Conservation (phyloP, 2,329 filamentous ascomycete genomes). For the Plenodomus tracheiphilus region DNA sequence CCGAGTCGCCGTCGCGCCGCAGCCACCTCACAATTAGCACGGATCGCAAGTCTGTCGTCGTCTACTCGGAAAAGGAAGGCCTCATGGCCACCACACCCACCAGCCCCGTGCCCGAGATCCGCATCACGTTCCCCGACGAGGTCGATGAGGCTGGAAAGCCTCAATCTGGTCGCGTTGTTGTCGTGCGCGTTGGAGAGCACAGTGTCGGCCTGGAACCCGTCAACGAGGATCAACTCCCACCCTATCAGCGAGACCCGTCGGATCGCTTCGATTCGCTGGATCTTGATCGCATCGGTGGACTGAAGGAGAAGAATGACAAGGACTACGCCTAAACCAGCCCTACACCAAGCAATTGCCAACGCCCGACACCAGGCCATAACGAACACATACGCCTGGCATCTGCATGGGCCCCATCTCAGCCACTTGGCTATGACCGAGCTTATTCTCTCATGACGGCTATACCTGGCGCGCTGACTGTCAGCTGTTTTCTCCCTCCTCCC, state of each 20-base stretch:
- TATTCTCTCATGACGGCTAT: conserved; percentile 40
- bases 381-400: conserved; percentile 10
- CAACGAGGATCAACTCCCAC: conserved; percentile 71
- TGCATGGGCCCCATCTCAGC: conserved; percentile 22
- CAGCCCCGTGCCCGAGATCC: conserved; percentile 87
- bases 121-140: conserved; percentile 97
- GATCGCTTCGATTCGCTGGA: conserved; percentile 90
- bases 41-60: conserved; percentile 69
- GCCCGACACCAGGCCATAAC: conserved; percentile 19
- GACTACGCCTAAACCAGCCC: conserved; percentile 33
- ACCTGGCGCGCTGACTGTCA: conserved; percentile 28
- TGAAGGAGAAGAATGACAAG: conserved; percentile 83
- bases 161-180: conserved; percentile 84
- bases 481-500: not conserved
- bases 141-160: conserved; percentile 79
- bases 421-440: conserved; percentile 44
- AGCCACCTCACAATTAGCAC: conserved; percentile 61
- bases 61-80: conserved; percentile 78
- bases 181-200: conserved; percentile 87
- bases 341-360: conserved; percentile 7
- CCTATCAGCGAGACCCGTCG: conserved; percentile 81
- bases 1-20: conserved; percentile 57
- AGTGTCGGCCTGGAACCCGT: conserved; percentile 89
- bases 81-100: conserved; percentile 78
- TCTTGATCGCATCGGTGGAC: conserved; percentile 88